Percentiles rank a stretch among this genome's conserved stretches.
phyloP scores from a whole-genome alignment of 2,329 filamentous ascomycete genomes.

The Phyllosticta paracitricarpa region DNA sequence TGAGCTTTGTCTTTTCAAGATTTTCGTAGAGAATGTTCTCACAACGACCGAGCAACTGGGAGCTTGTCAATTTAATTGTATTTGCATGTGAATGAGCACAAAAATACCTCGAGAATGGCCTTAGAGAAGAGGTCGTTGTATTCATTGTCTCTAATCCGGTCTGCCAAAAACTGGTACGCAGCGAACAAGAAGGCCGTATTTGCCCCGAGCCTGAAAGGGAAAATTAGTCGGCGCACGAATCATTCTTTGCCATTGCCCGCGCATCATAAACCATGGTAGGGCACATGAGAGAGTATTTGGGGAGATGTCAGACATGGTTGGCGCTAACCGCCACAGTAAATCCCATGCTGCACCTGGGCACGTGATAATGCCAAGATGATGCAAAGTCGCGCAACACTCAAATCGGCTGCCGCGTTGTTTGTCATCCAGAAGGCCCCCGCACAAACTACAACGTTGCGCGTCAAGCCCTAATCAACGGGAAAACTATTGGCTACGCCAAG shows the following conservation, averaged over 20 bases:
- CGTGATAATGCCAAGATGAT: background rate
- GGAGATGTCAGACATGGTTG: background rate
- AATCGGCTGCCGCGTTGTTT: background rate
- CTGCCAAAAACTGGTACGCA: slow-evolving; percentile 40
- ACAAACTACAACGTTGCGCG: background rate
- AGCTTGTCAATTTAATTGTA: slow-evolving; percentile 16
- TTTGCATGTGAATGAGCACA: slow-evolving; percentile 21
- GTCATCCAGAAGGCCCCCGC: background rate
- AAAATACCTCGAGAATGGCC: slow-evolving; percentile 30
- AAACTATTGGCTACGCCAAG: background rate
- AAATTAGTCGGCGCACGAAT: background rate
- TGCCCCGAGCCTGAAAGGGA: slow-evolving; percentile 18
- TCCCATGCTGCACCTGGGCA: background rate
- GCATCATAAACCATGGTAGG: background rate
- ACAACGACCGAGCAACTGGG: slow-evolving; percentile 50
- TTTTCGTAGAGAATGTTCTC: slow-evolving; percentile 52
- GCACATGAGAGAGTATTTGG: background rate
- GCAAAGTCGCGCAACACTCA: background rate
- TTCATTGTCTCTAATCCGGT: slow-evolving; percentile 37
- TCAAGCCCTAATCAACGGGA: background rate
- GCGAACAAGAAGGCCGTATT: slow-evolving; percentile 34
- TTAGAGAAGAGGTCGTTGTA: slow-evolving; percentile 32
- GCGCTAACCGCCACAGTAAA: background rate
- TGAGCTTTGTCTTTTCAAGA: slow-evolving; percentile 55
- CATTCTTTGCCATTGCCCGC: background rate